Conservation (phyloP, 345 rosid species). For the Boechera stricta region DNA sequence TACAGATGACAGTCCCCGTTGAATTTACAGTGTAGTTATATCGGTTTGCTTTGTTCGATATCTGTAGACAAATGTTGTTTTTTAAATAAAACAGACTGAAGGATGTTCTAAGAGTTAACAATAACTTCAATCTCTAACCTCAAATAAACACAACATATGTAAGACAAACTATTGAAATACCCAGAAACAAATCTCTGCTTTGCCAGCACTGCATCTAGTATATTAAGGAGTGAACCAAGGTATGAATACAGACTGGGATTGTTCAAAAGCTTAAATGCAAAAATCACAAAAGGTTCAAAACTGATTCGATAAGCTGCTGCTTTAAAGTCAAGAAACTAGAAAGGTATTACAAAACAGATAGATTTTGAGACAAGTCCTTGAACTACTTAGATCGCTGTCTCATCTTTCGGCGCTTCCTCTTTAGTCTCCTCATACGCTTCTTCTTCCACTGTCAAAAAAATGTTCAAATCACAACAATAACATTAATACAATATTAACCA, state of each 20-base stretch:
- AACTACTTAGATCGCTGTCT: slow-evolving; percentile 50
- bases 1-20: slow-evolving; percentile 28
- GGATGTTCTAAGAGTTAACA: not conserved
- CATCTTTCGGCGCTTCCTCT: slow-evolving; percentile 55
- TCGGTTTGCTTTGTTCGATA: not conserved
- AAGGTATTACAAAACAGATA: not conserved
- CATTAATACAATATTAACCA: not conserved
- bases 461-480: not conserved
- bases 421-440: slow-evolving; percentile 54
- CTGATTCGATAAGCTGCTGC: not conserved
- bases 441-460: slow-evolving; percentile 46
- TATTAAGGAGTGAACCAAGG: not conserved
- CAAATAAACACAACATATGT: not conserved
- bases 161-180: not conserved
- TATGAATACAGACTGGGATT: not conserved
- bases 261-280: not conserved
- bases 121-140: not conserved
- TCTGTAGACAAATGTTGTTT: too few relatives aligned
- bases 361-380: not conserved
- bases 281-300: slow-evolving; percentile 13
- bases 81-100: not conserved
- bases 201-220: not conserved
- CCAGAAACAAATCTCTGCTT: not conserved
- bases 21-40: not conserved
- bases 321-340: slow-evolving; percentile 23